Evolutionary conservation across 2,329 filamentous ascomycete species (phyloP), one percentile per base, ranked within the genome.

Genomic region (Ceratocystis destructans): DNA sequence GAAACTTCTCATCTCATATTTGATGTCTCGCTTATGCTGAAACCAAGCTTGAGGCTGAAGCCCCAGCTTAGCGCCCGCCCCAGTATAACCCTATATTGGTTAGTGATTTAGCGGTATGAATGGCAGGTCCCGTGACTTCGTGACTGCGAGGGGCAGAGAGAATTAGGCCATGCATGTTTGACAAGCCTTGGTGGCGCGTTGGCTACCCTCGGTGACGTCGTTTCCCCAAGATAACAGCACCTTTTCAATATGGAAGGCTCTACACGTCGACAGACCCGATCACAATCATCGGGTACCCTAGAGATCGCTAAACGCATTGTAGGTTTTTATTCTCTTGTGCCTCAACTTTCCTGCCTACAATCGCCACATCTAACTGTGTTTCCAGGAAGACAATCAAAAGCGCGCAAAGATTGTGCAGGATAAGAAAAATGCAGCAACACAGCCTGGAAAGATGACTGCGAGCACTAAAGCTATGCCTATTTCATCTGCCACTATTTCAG

Each of bases 381-480:
- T 53, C 12, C 67, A 94, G 89, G 93, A 96, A 83, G 86, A 93
- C 74, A 92, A 87, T 71, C 85, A 93, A 22, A 82, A 96, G 37
- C 89, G 86, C 76, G 90, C 94, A 66, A 97, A 96, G 80, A 92
- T 91, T 1, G 79, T 92, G 20, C 87, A 89, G 67, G 84, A 89
- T 70, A 86, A 87, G 72, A 82, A 83, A 67, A 85, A 91, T 72
- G 85, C 87, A 44, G 28, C 20, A 46, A 45, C 15, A 33, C 25
- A 28, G 20, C 2, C 17, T 41, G 55, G 31, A 22, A 44, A 25
- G 5, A 12, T 25, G 5, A 5, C 20, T 6, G 17, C n/a, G 25
- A 17, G 31, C 41, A 61, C 25, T 10, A 22, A 53, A 15, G 48
- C 48, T 25, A 4, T 2, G 48, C 48, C 48, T 10, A 22, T 20